Percentiles rank a stretch among this genome's conserved stretches.
phyloP scores from a whole-genome alignment of 768 basidiomycete species.

The Pleurotus tuber-regium region DNA sequence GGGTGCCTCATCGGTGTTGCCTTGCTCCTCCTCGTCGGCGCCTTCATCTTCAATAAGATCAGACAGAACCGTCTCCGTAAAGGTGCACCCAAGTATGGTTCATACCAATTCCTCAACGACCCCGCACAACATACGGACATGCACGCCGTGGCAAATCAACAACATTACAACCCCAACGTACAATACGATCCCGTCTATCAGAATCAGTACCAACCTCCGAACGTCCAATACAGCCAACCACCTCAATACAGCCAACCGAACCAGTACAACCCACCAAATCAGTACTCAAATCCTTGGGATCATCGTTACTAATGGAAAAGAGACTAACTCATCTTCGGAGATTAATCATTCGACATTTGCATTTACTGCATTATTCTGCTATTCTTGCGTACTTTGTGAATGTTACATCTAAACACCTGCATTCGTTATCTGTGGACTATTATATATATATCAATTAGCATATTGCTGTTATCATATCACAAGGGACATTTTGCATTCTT shows the following conservation, averaged over 20 bases:
- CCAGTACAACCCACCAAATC: constrained; percentile 3
- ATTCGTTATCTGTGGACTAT: too few relatives aligned
- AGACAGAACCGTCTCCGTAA: neutral
- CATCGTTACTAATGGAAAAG: constrained; percentile 11
- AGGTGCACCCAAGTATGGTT: too few relatives aligned
- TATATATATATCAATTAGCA: too few relatives aligned
- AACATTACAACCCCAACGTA: constrained; percentile 5
- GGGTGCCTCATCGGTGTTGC: constrained; percentile 5
- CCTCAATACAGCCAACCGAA: constrained; percentile 1
- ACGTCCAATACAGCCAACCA: neutral
- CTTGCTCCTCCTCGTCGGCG: neutral
- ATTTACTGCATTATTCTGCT: too few relatives aligned
- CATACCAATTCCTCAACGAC: constrained; percentile 2
- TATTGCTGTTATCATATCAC: too few relatives aligned
- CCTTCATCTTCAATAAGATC: neutral
- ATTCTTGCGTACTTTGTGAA: too few relatives aligned
- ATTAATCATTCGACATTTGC: too few relatives aligned
- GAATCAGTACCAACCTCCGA: neutral
- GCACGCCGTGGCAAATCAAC: neutral
- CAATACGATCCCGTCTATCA: constrained; percentile 7
- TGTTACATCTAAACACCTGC: too few relatives aligned
- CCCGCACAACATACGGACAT: neutral
- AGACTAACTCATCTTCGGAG: too few relatives aligned
- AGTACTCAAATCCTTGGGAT: constrained; percentile 9
- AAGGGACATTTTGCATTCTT: too few relatives aligned